phyloP scores from a whole-genome alignment of 306 rosid genomes.

The Arachis hypogaea region DNA sequence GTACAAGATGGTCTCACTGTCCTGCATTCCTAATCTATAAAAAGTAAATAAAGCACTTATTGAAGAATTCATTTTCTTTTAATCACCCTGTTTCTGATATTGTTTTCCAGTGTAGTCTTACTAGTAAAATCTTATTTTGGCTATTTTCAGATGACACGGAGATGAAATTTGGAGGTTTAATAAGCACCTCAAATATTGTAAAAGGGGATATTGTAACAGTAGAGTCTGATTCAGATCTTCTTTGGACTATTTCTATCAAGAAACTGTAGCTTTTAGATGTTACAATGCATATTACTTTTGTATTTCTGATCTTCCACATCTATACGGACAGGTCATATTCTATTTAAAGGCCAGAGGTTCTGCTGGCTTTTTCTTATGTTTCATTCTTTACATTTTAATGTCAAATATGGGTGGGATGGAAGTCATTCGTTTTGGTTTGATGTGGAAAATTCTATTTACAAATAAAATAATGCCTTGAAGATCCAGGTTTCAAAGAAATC shows the following conservation, averaged over 20 bases:
- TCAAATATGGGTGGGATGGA: constrained; percentile 31
- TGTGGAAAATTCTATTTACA: constrained; percentile 31
- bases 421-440: constrained; percentile 22
- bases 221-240: constrained; percentile 88
- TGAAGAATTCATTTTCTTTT: constrained; percentile 5
- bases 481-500: constrained; percentile 11
- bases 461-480: constrained; percentile 7
- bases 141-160: constrained; percentile 64
- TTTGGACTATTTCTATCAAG: constrained; percentile 88
- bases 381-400: constrained; percentile 1
- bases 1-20: constrained; percentile 3
- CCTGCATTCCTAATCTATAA: not conserved
- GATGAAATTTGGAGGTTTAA: constrained; percentile 82
- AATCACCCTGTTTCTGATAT: not conserved
- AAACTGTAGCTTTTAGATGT: constrained; percentile 47
- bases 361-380: constrained; percentile 29
- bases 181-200: constrained; percentile 85
- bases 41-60: not conserved
- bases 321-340: constrained; percentile 7
- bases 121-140: constrained; percentile 26
- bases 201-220: constrained; percentile 72
- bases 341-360: constrained; percentile 36
- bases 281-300: not conserved
- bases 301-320: too few species aligned
- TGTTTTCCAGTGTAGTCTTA: constrained; percentile 29